phyloP scores from a whole-genome alignment of 2,329 filamentous ascomycete genomes.

The Microsporum canis region DNA sequence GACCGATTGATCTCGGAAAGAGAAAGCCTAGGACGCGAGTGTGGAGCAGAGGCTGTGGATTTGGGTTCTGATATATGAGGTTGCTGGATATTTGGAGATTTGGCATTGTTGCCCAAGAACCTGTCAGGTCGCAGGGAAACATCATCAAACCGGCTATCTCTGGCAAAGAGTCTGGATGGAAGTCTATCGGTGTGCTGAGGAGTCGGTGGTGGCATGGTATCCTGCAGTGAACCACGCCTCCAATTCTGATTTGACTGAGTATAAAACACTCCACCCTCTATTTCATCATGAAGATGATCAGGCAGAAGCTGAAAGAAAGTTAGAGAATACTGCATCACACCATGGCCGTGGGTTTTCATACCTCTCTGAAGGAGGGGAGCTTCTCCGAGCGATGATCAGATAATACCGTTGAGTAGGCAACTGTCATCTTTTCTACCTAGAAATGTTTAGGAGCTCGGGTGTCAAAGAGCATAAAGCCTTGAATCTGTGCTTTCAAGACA shows the following conservation, averaged over 20 bases:
- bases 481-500: neutral
- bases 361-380: conserved; percentile 13
- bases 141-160: conserved; percentile 6
- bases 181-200: neutral
- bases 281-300: conserved; percentile 13
- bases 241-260: conserved; percentile 6
- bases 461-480: neutral
- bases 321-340: conserved; percentile 1
- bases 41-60: neutral
- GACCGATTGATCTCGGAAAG: neutral
- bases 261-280: conserved; percentile 10
- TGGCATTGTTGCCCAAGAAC: neutral
- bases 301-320: conserved; percentile 10
- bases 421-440: conserved; percentile 8
- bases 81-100: neutral
- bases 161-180: neutral
- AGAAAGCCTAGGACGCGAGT: neutral
- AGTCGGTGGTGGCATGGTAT: neutral
- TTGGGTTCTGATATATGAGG: neutral
- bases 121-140: conserved; percentile 3
- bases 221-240: neutral
- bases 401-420: conserved; percentile 10
- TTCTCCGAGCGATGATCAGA: conserved; percentile 5
- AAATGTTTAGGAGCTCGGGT: neutral
- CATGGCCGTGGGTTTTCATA: neutral